Conservation (phyloP, 768 basidiomycete species). For the Mycena haematopus region DNA sequence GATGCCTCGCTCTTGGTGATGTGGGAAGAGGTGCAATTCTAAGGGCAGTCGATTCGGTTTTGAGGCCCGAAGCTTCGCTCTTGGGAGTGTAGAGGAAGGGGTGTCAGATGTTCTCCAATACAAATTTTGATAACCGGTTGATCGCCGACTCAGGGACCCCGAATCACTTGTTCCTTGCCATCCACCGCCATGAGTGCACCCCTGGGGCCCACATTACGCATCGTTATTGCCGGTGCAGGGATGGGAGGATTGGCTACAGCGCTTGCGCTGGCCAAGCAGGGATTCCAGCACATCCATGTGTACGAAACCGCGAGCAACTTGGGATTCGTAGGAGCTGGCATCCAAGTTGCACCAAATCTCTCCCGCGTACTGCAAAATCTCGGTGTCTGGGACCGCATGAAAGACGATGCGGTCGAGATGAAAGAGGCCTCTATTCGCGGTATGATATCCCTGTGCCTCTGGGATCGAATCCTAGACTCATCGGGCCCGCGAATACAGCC, state of each 20-base stretch:
- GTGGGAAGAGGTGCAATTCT: too few species aligned
- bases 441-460: conserved; percentile 12
- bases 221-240: conserved; percentile 31
- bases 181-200: neutral
- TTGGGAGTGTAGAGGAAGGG: neutral
- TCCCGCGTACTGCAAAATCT: conserved; percentile 37
- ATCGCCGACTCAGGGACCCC: neutral
- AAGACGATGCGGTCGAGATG: conserved; percentile 36
- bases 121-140: neutral
- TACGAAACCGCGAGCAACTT: conserved; percentile 38
- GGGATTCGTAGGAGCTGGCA: conserved; percentile 44
- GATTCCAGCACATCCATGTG: conserved; percentile 38
- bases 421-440: conserved; percentile 37
- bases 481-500: conserved; percentile 18
- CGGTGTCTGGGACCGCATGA: conserved; percentile 37
- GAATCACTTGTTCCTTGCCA: neutral
- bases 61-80: neutral
- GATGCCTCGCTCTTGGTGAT: too few species aligned
- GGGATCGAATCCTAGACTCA: neutral
- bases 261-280: conserved; percentile 37
- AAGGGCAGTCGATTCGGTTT: too few species aligned
- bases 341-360: conserved; percentile 45
- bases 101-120: neutral
- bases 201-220: conserved; percentile 14
- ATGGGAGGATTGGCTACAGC: conserved; percentile 40